Conservation (phyloP, 2,329 filamentous ascomycete genomes). For the Arthroderma sp. region DNA sequence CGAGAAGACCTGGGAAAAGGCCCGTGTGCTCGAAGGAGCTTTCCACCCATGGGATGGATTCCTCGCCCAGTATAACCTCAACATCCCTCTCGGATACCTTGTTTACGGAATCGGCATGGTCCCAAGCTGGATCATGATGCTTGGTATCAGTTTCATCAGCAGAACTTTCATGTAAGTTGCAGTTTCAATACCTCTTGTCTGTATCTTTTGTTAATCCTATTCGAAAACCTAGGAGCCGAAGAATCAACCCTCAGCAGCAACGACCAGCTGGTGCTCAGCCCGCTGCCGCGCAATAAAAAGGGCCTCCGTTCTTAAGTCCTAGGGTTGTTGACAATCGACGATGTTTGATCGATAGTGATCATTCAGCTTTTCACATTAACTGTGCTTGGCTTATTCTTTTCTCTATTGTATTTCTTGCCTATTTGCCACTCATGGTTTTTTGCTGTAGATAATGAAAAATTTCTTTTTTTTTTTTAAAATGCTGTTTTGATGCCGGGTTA, state of each 20-base stretch:
- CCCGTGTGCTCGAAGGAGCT: conserved; percentile 41
- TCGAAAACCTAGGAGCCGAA: conserved; percentile 16
- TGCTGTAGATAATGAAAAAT: conserved; percentile 1
- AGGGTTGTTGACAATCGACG: too few species aligned
- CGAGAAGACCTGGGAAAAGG: conserved; percentile 42
- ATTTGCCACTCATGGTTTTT: not conserved
- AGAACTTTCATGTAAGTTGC: conserved; percentile 46
- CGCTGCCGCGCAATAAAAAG: conserved; percentile 5
- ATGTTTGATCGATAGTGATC: too few species aligned
- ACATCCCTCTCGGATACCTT: conserved; percentile 42
- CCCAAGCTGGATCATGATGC: conserved; percentile 53
- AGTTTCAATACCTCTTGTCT: not conserved
- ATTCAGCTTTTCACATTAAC: too few species aligned
- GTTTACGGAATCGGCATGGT: conserved; percentile 45
- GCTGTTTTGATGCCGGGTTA: too few species aligned
- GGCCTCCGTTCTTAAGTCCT: too few species aligned
- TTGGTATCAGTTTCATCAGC: conserved; percentile 48
- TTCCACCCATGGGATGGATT: conserved; percentile 50
- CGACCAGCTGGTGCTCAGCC: conserved; percentile 2
- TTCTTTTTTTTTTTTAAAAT: not conserved
- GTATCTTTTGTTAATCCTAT: conserved; percentile 5
- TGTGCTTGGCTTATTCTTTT: too few species aligned
- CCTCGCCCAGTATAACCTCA: conserved; percentile 41
- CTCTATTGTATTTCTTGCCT: too few species aligned
- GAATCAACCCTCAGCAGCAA: conserved; percentile 5